A percentile compares a stretch with the other conserved stretches of the same genome.
Conservation (phyloP, 2,329 filamentous ascomycete species). For the Xylaria polymorpha region DNA sequence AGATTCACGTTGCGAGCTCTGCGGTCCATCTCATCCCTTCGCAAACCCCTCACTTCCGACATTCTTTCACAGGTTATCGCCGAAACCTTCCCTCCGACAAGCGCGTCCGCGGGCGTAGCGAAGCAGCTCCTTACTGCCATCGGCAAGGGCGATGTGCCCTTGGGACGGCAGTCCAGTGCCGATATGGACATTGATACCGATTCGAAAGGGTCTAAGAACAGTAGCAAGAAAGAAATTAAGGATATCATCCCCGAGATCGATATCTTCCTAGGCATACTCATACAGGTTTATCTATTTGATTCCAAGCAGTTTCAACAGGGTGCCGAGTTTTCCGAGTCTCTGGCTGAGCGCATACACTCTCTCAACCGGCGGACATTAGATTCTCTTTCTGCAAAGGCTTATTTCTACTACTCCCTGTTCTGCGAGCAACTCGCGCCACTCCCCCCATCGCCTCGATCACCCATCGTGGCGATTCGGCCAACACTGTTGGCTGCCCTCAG, state of each 20-base stretch:
- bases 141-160: constrained; percentile 72
- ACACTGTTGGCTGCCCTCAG: constrained; percentile 87
- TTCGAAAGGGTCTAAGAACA: constrained; percentile 64
- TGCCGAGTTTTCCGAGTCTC: constrained; percentile 82
- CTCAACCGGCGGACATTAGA: constrained; percentile 95
- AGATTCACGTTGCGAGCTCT: constrained; percentile 95
- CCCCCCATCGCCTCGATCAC: constrained; percentile 88
- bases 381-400: constrained; percentile 92
- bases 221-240: constrained; percentile 73
- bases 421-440: constrained; percentile 89
- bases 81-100: constrained; percentile 77
- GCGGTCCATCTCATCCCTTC: constrained; percentile 93
- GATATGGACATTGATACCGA: constrained; percentile 82
- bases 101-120: constrained; percentile 71
- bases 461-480: constrained; percentile 86
- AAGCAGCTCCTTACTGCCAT: constrained; percentile 77
- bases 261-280: constrained; percentile 85
- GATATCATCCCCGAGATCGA: constrained; percentile 88
- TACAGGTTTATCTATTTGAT: constrained; percentile 90
- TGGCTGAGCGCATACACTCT: constrained; percentile 86
- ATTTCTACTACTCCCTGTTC: constrained; percentile 98
- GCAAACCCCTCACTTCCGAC: constrained; percentile 87
- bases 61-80: constrained; percentile 83
- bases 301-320: constrained; percentile 83
- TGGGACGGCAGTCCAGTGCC: constrained; percentile 66